phyloP scores from a whole-genome alignment of 1,139 yeast species.

The Candida albicans region DNA sequence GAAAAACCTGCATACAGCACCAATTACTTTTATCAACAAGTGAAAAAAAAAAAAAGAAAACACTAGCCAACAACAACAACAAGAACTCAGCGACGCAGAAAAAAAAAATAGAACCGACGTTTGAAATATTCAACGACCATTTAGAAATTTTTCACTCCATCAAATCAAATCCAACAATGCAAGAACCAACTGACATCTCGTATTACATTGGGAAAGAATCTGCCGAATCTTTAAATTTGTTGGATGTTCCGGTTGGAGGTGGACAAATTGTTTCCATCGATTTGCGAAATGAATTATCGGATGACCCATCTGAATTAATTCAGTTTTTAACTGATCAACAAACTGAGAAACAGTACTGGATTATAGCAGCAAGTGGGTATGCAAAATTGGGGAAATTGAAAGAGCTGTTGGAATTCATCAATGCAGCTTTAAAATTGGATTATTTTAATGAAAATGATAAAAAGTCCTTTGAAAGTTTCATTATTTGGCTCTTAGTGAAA shows the following conservation, averaged over 20 bases:
- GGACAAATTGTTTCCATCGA: conserved; percentile 75
- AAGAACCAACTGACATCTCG: conserved; percentile 37
- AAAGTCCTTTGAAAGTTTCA: conserved; percentile 57
- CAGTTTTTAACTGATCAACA: conserved; percentile 76
- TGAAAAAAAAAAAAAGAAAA: too few species aligned
- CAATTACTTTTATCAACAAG: too few species aligned
- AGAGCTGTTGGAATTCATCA: conserved; percentile 66
- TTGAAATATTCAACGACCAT: too few species aligned
- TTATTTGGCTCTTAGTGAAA: conserved; percentile 72
- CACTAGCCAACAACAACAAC: too few species aligned
- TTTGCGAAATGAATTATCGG: conserved; percentile 70
- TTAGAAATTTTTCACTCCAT: background rate
- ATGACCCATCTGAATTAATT: conserved; percentile 81
- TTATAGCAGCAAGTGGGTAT: conserved; percentile 79
- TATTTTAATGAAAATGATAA: conserved; percentile 49
- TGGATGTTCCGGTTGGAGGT: conserved; percentile 72
- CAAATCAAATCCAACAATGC: conserved; percentile 19
- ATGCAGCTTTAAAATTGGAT: conserved; percentile 51
- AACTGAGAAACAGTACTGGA: conserved; percentile 78
- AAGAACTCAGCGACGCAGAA: background rate
- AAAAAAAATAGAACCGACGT: background rate
- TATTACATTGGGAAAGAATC: conserved; percentile 39
- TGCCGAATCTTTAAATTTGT: conserved; percentile 31
- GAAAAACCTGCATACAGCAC: too few species aligned
- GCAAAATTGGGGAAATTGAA: conserved; percentile 57